These are phyloP conservation scores for Claviceps sp. DNA, from an alignment of 2,329 filamentous ascomycete genomes.

Conservation along the genomic window DNA sequence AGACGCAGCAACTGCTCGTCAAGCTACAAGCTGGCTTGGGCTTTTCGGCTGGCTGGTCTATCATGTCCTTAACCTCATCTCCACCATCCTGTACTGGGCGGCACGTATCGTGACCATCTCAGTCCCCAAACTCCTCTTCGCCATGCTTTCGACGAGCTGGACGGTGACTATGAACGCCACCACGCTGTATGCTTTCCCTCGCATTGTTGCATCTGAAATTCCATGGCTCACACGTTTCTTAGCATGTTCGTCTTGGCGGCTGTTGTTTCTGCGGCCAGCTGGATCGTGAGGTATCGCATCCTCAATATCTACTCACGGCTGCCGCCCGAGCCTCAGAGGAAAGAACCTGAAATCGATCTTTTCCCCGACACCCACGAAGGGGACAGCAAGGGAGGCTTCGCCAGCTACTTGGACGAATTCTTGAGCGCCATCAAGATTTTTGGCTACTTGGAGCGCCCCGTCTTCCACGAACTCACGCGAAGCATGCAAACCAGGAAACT, in stretches of 20 bases:
- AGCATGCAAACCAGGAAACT: conserved; percentile 98
- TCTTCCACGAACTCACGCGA: conserved; percentile 92
- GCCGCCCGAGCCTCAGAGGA: conserved; percentile 86
- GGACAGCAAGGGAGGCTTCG: conserved; percentile 76
- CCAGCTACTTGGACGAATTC: conserved; percentile 97
- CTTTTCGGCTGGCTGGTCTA: conserved; percentile 42
- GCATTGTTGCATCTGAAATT: neutral
- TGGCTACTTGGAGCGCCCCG: conserved; percentile 87
- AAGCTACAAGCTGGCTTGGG: conserved; percentile 42
- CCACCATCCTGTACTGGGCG: conserved; percentile 58
- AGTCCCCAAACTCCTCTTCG: conserved; percentile 78
- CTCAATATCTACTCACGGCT: conserved; percentile 94
- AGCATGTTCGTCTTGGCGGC: conserved; percentile 66
- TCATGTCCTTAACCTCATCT: conserved; percentile 39
- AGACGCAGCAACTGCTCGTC: conserved; percentile 20
- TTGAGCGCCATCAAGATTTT: conserved; percentile 98
- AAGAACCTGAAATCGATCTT: conserved; percentile 88
- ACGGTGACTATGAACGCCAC: conserved; percentile 99
- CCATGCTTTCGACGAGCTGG: conserved; percentile 78
- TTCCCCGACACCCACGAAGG: conserved; percentile 89
- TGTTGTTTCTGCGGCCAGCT: conserved; percentile 74
- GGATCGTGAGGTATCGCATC: conserved; percentile 90
- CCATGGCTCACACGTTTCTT: conserved; percentile 9
- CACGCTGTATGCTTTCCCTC: conserved; percentile 53
- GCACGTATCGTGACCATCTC: conserved; percentile 81